Evolutionary conservation across 2,329 filamentous ascomycete genomes (phyloP).

Genomic region (Tympanopsis confertula): DNA sequence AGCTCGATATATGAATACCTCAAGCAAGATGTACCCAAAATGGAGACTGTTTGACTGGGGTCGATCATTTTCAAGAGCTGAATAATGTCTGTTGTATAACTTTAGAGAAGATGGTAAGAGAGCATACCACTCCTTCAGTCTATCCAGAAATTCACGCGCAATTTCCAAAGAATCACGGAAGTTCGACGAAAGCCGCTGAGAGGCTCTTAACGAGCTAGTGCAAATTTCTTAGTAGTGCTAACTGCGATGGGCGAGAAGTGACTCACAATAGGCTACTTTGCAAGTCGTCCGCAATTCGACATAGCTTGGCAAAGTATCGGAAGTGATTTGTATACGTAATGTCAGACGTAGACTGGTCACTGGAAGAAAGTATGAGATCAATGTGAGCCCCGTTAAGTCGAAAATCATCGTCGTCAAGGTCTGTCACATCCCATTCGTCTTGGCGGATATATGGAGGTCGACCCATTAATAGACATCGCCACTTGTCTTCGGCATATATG

Average conservation of each 20-base stretch:
- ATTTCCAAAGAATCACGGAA: constrained; percentile 15
- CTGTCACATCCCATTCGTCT: constrained; percentile 15
- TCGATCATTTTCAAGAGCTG: constrained; percentile 7
- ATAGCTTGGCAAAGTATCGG: constrained; percentile 13
- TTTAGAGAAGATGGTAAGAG: constrained; percentile 13
- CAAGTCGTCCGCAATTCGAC: constrained; percentile 16
- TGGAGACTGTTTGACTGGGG: constrained; percentile 15
- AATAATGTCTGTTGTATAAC: constrained; percentile 8
- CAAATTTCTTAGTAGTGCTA: constrained; percentile 17
- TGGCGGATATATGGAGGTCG: constrained; percentile 19
- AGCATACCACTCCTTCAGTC: constrained; percentile 17
- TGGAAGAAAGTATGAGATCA: not conserved
- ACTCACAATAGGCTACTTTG: too few relatives aligned
- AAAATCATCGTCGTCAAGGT: constrained; percentile 6
- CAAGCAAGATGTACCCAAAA: constrained; percentile 19
- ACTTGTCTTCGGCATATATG: constrained; percentile 24
- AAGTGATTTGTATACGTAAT: too few relatives aligned
- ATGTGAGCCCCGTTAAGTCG: constrained; percentile 1
- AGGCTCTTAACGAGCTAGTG: constrained; percentile 15
- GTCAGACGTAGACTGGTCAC: too few relatives aligned
- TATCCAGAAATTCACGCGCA: constrained; percentile 13
- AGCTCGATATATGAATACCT: constrained; percentile 20
- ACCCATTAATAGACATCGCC: constrained; percentile 19
- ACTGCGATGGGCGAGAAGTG: too few relatives aligned
- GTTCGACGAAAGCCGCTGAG: constrained; percentile 14